phyloP scores from a whole-genome alignment of 805 yeast species.

The Wickerhamomyces bisporus region DNA sequence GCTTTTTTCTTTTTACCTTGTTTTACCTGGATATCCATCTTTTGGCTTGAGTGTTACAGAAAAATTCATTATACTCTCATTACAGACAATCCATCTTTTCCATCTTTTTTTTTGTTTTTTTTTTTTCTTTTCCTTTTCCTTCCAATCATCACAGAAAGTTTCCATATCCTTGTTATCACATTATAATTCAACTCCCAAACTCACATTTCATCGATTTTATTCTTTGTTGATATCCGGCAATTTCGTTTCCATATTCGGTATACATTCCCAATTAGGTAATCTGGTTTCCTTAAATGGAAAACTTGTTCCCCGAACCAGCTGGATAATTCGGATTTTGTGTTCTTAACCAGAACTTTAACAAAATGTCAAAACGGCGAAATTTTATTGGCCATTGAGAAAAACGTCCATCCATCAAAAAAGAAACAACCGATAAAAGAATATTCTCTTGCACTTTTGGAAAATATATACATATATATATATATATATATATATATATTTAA shows the following conservation, averaged over 20 bases:
- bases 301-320: not conserved
- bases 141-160: too few relatives aligned
- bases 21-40: too few relatives aligned
- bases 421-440: not conserved
- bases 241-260: conserved; percentile 5
- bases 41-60: too few relatives aligned
- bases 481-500: too few relatives aligned
- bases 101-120: not conserved
- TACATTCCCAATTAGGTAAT: conserved; percentile 1
- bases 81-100: not conserved
- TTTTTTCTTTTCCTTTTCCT: not conserved
- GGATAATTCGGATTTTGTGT: not conserved
- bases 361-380: not conserved
- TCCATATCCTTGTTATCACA: too few relatives aligned
- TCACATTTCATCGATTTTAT: too few relatives aligned
- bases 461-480: not conserved
- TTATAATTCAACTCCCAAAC: too few relatives aligned
- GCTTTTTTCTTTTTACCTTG: too few relatives aligned
- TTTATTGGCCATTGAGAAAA: not conserved
- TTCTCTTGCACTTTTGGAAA: conserved; percentile 2
- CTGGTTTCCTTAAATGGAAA: not conserved
- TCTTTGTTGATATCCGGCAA: conserved; percentile 1
- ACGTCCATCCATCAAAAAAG: too few relatives aligned
- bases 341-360: not conserved
- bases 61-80: too few relatives aligned